Base-by-base conservation (phyloP, 768 basidiomycete species). In the Boletus barrowsii region DNA sequence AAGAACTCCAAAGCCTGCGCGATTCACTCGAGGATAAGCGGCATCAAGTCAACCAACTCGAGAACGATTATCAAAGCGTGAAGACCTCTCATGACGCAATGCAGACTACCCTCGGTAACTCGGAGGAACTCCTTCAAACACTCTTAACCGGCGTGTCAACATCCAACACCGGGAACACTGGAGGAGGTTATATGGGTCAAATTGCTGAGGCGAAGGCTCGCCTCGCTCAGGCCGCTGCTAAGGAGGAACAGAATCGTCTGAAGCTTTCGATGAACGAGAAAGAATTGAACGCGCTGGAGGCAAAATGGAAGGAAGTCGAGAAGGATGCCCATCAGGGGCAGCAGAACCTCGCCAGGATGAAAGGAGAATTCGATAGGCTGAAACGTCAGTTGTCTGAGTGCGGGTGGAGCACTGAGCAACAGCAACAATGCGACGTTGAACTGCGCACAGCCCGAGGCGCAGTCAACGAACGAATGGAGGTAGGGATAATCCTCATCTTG, bases 181-280 rank as follows among this genome's bases (percentile, higher is more conserved):
- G 89, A 10, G 93, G 94, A 3, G 97, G 97, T 0, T 98, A 98
- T 70, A 88, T 98, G 84, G 97, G 94, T 18, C 95, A 98, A 68
- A 82, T 99, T 40, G 90, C 94, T 1, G 86, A 91, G 14, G 90
- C 94, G 0, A 84, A 85, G 61, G 82, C 82, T 2, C 83, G 84
- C 3, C 72, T 88, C 0, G 84, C 93, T 0, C 87, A 90, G 49
- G 87, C 86, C 0, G 76, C 80, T 9, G 87, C 94, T 0, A 93
- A 94, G 62, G 90, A 91, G 60, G 87, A 95, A 63, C 91, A 95
- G 65, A 81, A 78, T 49, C 84, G 84, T 42, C 76, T 87, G 42
- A 86, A 88, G 68, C 80, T 97, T 37, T 80, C 73, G 3, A 86
- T 93, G 79, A 78, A 79, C 29, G 81, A 91, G 72, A 86, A 84